phyloP scores from a whole-genome alignment of 257 asterid species.

The Echium plantagineum region DNA sequence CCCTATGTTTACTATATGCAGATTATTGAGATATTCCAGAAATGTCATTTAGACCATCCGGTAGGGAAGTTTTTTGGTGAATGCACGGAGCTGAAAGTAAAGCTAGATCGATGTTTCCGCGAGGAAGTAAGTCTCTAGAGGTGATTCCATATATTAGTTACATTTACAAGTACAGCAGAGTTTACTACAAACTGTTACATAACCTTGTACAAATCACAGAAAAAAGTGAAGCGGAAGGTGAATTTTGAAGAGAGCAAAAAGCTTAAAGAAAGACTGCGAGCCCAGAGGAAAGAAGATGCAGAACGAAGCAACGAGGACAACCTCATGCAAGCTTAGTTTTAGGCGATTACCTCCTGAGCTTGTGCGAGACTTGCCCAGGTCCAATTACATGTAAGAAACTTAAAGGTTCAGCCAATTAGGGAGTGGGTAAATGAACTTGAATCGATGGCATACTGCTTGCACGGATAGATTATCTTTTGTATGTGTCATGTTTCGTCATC shows the following conservation, averaged over 20 bases:
- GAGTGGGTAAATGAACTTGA: neutral
- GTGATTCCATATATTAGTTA: neutral
- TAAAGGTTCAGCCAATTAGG: no score
- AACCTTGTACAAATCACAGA: slow-evolving; percentile 26
- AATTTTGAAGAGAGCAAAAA: slow-evolving; percentile 80
- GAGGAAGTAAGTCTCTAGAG: slow-evolving; percentile 43
- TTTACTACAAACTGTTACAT: neutral
- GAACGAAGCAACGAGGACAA: slow-evolving; percentile 13
- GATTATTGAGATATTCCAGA: slow-evolving; percentile 66
- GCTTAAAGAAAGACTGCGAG: slow-evolving; percentile 36
- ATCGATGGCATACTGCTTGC: neutral
- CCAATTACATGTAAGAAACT: no score
- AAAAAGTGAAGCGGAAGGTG: slow-evolving; percentile 71
- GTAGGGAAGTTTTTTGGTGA: slow-evolving; percentile 61
- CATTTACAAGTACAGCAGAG: neutral
- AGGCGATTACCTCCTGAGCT: neutral
- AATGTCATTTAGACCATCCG: slow-evolving; percentile 68
- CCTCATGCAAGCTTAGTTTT: slow-evolving; percentile 11
- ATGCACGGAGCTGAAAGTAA: slow-evolving; percentile 64
- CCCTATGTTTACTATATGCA: slow-evolving; percentile 15
- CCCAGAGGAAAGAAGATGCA: slow-evolving; percentile 28
- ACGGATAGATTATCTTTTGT: no score
- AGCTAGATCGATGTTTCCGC: slow-evolving; percentile 64
- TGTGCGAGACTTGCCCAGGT: neutral
- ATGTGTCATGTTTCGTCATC: no score